These are phyloP conservation scores for Triticum monococcum DNA, from an alignment of 176 grass and related monocot species.

Conservation along the genomic window DNA sequence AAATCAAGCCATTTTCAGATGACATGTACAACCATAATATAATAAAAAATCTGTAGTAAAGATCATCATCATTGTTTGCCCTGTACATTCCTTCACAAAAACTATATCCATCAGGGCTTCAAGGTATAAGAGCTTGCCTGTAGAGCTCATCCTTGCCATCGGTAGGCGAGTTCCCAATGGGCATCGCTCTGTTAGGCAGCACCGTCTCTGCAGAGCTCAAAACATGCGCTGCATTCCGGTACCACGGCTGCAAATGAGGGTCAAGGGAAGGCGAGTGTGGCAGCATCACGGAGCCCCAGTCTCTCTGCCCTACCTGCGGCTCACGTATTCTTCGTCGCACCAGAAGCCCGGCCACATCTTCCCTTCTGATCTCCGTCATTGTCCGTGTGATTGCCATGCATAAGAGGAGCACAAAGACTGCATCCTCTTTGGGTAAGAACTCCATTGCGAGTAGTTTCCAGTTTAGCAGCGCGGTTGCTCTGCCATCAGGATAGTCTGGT, in stretches of 20 bases:
- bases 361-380: slow-evolving; percentile 74
- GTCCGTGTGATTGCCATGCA: slow-evolving; percentile 71
- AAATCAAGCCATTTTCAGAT: neutral
- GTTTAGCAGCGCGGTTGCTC: slow-evolving; percentile 72
- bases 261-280: slow-evolving; percentile 43
- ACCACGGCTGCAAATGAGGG: slow-evolving; percentile 67
- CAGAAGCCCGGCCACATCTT: slow-evolving; percentile 69
- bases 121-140: slow-evolving; percentile 72
- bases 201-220: slow-evolving; percentile 54
- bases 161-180: slow-evolving; percentile 59
- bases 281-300: slow-evolving; percentile 75
- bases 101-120: neutral
- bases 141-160: slow-evolving; percentile 83
- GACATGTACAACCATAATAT: slow-evolving; percentile 16
- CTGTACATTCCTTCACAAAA: slow-evolving; percentile 24
- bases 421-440: slow-evolving; percentile 83
- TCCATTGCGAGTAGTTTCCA: slow-evolving; percentile 78
- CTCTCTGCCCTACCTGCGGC: slow-evolving; percentile 51
- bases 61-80: slow-evolving; percentile 11
- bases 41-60: neutral
- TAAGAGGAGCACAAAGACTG: slow-evolving; percentile 61
- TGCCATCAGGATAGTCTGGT: slow-evolving; percentile 57
- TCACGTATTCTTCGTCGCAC: slow-evolving; percentile 69
- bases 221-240: slow-evolving; percentile 58
- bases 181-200: slow-evolving; percentile 19